These are phyloP conservation scores for Saccharomycopsis lassenensis DNA, from an alignment of 805 yeast genomes.

Conservation along the genomic window DNA sequence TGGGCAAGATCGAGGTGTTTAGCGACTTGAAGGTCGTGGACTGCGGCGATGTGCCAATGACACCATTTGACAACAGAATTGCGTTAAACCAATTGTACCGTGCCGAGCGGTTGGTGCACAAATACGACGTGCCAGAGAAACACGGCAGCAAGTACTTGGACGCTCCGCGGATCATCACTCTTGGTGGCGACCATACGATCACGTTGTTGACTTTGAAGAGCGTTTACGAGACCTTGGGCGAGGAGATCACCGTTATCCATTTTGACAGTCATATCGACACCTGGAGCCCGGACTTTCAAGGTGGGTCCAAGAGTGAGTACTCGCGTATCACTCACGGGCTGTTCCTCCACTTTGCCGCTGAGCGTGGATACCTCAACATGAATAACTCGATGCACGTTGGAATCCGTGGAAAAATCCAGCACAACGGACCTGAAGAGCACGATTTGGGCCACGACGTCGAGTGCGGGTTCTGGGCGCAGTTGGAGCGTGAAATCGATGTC, in stretches of 20 bases:
- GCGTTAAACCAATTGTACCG: conserved; percentile 47
- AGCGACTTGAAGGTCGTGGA: conserved; percentile 34
- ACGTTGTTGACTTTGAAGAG: conserved; percentile 41
- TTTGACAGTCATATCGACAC: conserved; percentile 63
- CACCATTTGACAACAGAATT: conserved; percentile 47
- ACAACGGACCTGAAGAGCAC: conserved; percentile 31
- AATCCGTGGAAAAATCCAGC: conserved; percentile 46
- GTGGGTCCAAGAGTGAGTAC: conserved; percentile 40
- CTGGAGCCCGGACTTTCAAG: conserved; percentile 54
- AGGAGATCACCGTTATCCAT: conserved; percentile 39
- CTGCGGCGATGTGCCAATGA: conserved; percentile 52
- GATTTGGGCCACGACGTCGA: conserved; percentile 37
- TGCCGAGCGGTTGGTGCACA: conserved; percentile 38
- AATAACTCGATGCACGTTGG: conserved; percentile 47
- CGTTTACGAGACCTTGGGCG: conserved; percentile 38
- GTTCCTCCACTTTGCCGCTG: conserved; percentile 55
- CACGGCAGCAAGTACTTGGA: conserved; percentile 16
- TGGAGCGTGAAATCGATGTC: conserved; percentile 35
- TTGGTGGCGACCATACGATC: conserved; percentile 56
- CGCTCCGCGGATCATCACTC: conserved; percentile 34
- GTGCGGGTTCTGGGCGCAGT: conserved; percentile 36
- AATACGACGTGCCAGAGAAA: conserved; percentile 22
- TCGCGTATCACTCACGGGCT: conserved; percentile 55
- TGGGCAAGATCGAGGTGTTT: conserved; percentile 33
- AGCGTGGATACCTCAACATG: conserved; percentile 41